Conservation (phyloP, 257 asterid genomes). For the Thymus mandschuricus region DNA sequence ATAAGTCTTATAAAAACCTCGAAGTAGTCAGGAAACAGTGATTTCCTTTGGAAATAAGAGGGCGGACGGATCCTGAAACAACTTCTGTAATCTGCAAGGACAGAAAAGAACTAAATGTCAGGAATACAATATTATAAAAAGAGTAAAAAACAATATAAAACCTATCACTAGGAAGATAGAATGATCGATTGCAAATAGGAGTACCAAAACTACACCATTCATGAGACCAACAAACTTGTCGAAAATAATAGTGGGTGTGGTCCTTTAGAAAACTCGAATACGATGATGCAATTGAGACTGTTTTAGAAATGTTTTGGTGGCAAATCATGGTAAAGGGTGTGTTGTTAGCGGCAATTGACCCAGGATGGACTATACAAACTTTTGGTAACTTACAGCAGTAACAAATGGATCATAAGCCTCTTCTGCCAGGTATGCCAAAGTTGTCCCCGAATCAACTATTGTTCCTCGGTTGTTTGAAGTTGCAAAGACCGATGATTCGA, state of each 20-base stretch:
- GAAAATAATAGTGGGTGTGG: neutral
- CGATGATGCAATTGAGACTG: neutral
- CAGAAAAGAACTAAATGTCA: neutral
- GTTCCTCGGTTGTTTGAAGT: slow-evolving; percentile 86
- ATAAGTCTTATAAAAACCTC: slow-evolving; percentile 52
- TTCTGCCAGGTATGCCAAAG: slow-evolving; percentile 89
- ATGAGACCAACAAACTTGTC: neutral
- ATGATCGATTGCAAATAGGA: neutral
- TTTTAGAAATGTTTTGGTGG: neutral
- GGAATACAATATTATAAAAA: neutral
- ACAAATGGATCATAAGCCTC: slow-evolving; percentile 87
- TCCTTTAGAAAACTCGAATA: neutral
- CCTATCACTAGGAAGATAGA: neutral
- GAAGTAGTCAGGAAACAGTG: slow-evolving; percentile 80
- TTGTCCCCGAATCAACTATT: slow-evolving; percentile 94
- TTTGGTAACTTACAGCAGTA: slow-evolving; percentile 60
- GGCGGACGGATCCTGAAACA: slow-evolving; percentile 67
- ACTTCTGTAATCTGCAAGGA: slow-evolving; percentile 62
- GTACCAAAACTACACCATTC: too few relatives aligned
- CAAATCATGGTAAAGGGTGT: neutral
- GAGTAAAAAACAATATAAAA: slow-evolving; percentile 1
- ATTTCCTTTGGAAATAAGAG: slow-evolving; percentile 63
- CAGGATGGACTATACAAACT: neutral
- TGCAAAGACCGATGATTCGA: slow-evolving; percentile 71
- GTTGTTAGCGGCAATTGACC: neutral